phyloP scores from a whole-genome alignment of 2,329 filamentous ascomycete genomes.

The Samsoniella hepiali region DNA sequence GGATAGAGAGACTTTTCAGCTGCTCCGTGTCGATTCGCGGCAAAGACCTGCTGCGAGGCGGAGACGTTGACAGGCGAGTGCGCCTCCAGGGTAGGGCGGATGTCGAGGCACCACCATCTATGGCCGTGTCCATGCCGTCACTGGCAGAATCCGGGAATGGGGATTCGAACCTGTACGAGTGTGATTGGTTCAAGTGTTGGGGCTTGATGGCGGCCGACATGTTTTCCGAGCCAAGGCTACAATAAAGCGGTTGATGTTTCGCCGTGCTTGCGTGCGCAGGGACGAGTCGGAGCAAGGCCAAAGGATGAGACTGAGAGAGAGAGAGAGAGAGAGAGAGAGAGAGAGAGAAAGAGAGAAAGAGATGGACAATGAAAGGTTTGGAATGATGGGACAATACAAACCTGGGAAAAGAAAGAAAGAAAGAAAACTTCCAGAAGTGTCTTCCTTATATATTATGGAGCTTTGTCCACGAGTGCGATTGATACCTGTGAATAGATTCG shows the following conservation, averaged over 20 bases:
- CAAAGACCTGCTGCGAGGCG: not conserved
- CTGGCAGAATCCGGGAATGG: not conserved
- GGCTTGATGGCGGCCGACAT: not conserved
- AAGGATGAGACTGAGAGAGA: too few relatives aligned
- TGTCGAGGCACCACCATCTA: not conserved
- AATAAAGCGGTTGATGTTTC: not conserved
- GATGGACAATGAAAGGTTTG: not conserved
- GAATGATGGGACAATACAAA: not conserved
- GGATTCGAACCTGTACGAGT: not conserved
- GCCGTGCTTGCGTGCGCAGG: not conserved
- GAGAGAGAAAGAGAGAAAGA: too few relatives aligned
- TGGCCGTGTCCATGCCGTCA: not conserved
- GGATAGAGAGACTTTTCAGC: not conserved
- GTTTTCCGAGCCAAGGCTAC: not conserved
- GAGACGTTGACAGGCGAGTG: not conserved
- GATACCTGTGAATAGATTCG: not conserved
- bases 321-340: too few relatives aligned
- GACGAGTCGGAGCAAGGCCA: too few relatives aligned
- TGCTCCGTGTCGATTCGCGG: conserved; percentile 8
- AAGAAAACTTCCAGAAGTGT: not conserved
- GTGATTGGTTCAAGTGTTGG: not conserved
- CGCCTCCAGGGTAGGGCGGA: not conserved
- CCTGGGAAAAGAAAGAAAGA: not conserved
- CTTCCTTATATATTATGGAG: conserved; percentile 1
- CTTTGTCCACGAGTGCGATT: not conserved